Evolutionary conservation across 192 early-diverging fungal species (phyloP).

Genomic region (Powellomyces hirtus): DNA sequence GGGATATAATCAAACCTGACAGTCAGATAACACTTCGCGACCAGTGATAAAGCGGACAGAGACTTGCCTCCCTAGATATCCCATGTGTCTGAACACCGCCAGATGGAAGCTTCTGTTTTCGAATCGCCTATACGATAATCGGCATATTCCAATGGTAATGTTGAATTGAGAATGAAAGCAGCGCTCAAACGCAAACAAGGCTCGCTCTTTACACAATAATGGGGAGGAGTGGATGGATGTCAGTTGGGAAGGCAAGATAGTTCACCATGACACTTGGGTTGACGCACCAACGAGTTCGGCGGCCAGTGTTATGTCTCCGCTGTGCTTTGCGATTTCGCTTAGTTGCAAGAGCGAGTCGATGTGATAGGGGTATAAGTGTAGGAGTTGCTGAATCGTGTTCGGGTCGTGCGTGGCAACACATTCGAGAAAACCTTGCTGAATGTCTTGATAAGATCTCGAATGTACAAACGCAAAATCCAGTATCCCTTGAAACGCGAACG

Average conservation of each 20-base stretch:
- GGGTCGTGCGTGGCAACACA: slow-evolving; percentile 74
- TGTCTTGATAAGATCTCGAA: slow-evolving; percentile 66
- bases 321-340: slow-evolving; percentile 82
- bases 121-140: slow-evolving; percentile 68
- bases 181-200: slow-evolving; percentile 83
- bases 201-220: slow-evolving; percentile 72
- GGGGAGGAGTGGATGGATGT: too few species aligned
- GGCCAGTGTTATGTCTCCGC: slow-evolving; percentile 75
- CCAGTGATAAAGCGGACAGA: too few species aligned
- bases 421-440: slow-evolving; percentile 72
- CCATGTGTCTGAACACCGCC: slow-evolving; percentile 80
- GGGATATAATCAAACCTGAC: too few species aligned
- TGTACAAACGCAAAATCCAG: slow-evolving; percentile 62
- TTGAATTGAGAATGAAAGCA: slow-evolving; percentile 79
- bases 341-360: slow-evolving; percentile 81
- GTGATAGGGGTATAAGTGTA: slow-evolving; percentile 82
- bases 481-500: too few species aligned
- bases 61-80: too few species aligned
- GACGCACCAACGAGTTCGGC: slow-evolving; percentile 64
- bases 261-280: neutral
- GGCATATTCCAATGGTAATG: slow-evolving; percentile 54
- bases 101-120: slow-evolving; percentile 71
- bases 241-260: too few species aligned
- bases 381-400: slow-evolving; percentile 63
- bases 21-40: too few species aligned